Percentiles rank a stretch among this genome's conserved stretches.
Evolutionary conservation across 768 basidiomycete genomes (phyloP).

Genomic region (Boletus pseudopeckii): DNA sequence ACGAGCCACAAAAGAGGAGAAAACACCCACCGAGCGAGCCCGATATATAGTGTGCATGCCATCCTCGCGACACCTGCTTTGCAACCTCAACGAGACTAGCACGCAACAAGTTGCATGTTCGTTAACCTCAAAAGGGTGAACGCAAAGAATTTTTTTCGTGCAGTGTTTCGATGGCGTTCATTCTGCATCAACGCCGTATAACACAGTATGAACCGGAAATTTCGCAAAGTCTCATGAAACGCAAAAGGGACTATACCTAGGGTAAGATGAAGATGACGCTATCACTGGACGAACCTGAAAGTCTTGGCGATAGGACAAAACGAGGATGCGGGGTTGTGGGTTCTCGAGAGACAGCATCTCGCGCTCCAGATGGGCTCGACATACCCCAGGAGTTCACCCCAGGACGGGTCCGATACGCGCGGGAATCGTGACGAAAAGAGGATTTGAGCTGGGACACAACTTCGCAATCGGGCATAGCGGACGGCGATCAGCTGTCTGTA

Average conservation of each 20-base stretch:
- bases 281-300: not conserved
- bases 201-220: slow-evolving; percentile 18
- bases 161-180: not conserved
- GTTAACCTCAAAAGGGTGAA: not conserved
- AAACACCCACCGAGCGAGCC: not conserved
- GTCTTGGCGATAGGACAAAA: slow-evolving; percentile 1
- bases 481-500: slow-evolving; percentile 30
- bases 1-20: not conserved
- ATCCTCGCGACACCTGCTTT: not conserved
- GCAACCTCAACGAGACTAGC: not conserved
- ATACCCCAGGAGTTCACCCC: too few relatives aligned
- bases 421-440: slow-evolving; percentile 2
- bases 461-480: slow-evolving; percentile 1
- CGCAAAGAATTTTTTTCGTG: not conserved
- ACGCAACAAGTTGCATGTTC: not conserved
- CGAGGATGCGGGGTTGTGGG: slow-evolving; percentile 1
- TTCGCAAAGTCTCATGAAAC: not conserved
- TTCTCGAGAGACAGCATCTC: not conserved
- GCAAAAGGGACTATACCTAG: slow-evolving; percentile 3
- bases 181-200: slow-evolving; percentile 20
- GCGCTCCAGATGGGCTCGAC: too few relatives aligned
- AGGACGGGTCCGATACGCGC: slow-evolving; percentile 4
- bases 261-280: slow-evolving; percentile 1
- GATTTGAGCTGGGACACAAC: not conserved
- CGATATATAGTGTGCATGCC: not conserved